Conservation (phyloP, 108 stramenopile species). For the Cylindrotheca fusiformis region DNA sequence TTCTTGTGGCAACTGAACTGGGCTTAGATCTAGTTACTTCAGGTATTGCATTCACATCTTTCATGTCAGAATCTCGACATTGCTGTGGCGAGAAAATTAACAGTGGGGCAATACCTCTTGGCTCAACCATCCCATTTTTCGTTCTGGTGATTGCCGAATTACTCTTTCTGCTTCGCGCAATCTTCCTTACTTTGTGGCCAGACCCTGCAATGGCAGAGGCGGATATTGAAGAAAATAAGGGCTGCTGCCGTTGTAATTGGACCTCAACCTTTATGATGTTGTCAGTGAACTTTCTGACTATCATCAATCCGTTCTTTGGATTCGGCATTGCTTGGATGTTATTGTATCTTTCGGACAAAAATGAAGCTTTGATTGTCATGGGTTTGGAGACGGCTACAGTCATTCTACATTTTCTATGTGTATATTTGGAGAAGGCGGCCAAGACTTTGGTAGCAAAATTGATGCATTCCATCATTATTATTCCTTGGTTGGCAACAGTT, state of each 20-base stretch:
- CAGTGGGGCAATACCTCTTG: conserved; percentile 18
- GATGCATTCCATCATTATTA: not conserved
- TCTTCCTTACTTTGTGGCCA: conserved; percentile 22
- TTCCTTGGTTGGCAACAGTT: conserved; percentile 12
- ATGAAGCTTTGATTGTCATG: conserved; percentile 9
- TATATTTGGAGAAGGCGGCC: conserved; percentile 3
- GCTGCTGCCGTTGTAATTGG: conserved; percentile 15
- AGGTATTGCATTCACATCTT: conserved; percentile 21
- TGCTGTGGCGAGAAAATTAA: conserved; percentile 24
- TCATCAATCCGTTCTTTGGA: conserved; percentile 25
- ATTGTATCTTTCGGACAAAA: conserved; percentile 14
- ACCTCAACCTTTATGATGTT: not conserved
- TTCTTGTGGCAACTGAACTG: conserved; percentile 21
- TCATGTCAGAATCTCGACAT: conserved; percentile 3
- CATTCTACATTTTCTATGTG: conserved; percentile 12
- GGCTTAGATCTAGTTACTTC: conserved; percentile 37
- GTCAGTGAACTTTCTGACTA: not conserved
- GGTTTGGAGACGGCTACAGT: conserved; percentile 10
- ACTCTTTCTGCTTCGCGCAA: conserved; percentile 15
- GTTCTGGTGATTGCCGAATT: conserved; percentile 28
- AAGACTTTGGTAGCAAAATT: not conserved
- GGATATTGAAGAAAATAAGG: not conserved
- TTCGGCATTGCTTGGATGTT: conserved; percentile 20
- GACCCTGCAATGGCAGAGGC: not conserved
- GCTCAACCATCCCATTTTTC: conserved; percentile 27